Conservation (phyloP, 225 moss, liverwort and hornwort species). For the Sphagnum contortum region DNA sequence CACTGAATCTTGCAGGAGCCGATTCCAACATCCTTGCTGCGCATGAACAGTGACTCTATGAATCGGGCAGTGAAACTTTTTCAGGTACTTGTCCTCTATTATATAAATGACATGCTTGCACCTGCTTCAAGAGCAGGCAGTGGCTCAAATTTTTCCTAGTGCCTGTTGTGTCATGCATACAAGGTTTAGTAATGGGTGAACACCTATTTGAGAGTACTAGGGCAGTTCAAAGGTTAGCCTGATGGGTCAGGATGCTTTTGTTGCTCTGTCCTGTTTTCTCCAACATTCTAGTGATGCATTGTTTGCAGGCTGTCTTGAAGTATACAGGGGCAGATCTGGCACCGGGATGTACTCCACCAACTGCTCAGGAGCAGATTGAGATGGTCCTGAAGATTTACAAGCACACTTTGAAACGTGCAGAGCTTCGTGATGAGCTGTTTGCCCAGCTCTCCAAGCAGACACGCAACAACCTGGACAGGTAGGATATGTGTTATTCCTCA, state of each 20-base stretch:
- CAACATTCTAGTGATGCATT: too few relatives aligned
- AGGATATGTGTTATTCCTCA: background rate
- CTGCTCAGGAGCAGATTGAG: conserved; percentile 54
- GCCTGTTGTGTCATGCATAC: too few relatives aligned
- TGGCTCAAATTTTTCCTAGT: too few relatives aligned
- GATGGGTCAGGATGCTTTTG: too few relatives aligned
- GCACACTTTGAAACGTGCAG: conserved; percentile 49
- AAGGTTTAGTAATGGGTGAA: too few relatives aligned
- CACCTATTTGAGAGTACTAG: too few relatives aligned
- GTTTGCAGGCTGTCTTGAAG: conserved; percentile 29
- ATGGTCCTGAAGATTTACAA: conserved; percentile 54
- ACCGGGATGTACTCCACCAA: conserved; percentile 27
- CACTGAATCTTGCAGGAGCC: conserved; percentile 31
- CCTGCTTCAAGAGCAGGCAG: too few relatives aligned
- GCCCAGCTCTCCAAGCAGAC: conserved; percentile 62
- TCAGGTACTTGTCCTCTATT: conserved; percentile 9
- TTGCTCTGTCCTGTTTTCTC: too few relatives aligned
- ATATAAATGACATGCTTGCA: too few relatives aligned
- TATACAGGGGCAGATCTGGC: conserved; percentile 40
- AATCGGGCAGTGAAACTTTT: conserved; percentile 61
- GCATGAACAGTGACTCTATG: conserved; percentile 56
- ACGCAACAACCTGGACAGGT: conserved; percentile 55
- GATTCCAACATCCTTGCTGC: conserved; percentile 47
- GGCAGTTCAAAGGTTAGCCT: too few relatives aligned
- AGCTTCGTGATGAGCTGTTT: conserved; percentile 60